Evolutionary conservation across 768 basidiomycete genomes (phyloP).

Genomic region (Paxillus ammoniavirescens): DNA sequence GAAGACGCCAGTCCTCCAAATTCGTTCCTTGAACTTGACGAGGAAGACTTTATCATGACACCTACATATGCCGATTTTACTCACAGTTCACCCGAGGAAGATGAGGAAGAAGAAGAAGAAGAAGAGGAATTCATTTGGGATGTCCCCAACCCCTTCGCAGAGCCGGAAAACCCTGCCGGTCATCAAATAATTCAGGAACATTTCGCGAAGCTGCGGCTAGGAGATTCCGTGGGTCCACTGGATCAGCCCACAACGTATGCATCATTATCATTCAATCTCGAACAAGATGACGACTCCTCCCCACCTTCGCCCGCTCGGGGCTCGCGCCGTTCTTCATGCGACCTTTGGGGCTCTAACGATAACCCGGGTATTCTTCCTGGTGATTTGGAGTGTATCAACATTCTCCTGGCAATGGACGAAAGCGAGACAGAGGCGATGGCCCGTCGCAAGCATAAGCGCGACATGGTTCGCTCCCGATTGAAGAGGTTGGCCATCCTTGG

Average conservation of each 20-base stretch:
- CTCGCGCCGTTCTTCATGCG: background rate
- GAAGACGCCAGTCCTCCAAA: background rate
- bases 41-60: constrained; percentile 1
- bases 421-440: constrained; percentile 1
- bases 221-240: constrained; percentile 1
- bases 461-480: constrained; percentile 1
- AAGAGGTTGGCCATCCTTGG: constrained; percentile 11
- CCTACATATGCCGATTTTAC: background rate
- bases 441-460: constrained; percentile 3
- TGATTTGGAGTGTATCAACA: constrained; percentile 1
- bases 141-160: constrained; percentile 10
- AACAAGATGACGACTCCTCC: background rate
- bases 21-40: constrained; percentile 1
- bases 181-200: background rate
- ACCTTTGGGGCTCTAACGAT: background rate
- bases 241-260: background rate
- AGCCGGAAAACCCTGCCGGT: background rate
- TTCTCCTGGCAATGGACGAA: background rate
- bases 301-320: background rate
- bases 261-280: background rate
- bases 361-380: background rate
- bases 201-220: background rate
- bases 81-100: background rate
- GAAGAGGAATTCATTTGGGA: constrained; percentile 16
- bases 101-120: background rate